Base-by-base conservation (phyloP, 345 rosid species). In the Hirschfeldia incana region DNA sequence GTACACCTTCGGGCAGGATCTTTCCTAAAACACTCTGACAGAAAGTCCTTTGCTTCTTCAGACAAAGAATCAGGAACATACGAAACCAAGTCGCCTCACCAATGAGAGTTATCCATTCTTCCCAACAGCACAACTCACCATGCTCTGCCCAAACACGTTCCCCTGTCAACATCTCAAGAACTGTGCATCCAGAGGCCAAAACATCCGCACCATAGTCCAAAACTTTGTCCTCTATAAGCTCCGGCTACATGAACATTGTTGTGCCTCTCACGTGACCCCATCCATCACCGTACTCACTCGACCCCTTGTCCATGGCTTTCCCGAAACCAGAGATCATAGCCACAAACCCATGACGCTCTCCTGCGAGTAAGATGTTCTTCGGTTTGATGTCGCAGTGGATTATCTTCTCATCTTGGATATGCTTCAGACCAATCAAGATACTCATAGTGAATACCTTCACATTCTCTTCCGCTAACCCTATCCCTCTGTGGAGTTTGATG, bases 311-410 rank as follows among this genome's bases (percentile, higher is more conserved):
- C n/a, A 72, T 5, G 1, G 72, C 72, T 58, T 36, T 77, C 8
- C 76, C 76, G 5, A 70, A 70, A 70, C 76, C 81, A 78, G 76
- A 65, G 60, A 78, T 71, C 72, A 65, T 72, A 65, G 76, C 76
- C 15, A 1, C 1, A 53, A 27, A 53, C 57, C 65, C 66, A 28
- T 4, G n/a, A 29, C 1, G 16, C 8, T 1, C 34, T 15, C 33
- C 8, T 3, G 16, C 16, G 12, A 77, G 67, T 17, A 78, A 65
- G 67, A 78, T 72, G 72, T 72, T 72, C 21, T 39, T 44, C 0
- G 81, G 76, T 30, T 72, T 72, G 42, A 78, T 78, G 62, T 78
- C 76, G 3, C 53, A 59, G 62, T 78, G 81, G 10, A 78, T 78
- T 4, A 78, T 78, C 49, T 65, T 44, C 36, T 65, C n/a, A 7